Percentiles rank a stretch among this genome's conserved stretches.
Conservation (phyloP, 805 yeast genomes). For the Yarrowia deformans region DNA sequence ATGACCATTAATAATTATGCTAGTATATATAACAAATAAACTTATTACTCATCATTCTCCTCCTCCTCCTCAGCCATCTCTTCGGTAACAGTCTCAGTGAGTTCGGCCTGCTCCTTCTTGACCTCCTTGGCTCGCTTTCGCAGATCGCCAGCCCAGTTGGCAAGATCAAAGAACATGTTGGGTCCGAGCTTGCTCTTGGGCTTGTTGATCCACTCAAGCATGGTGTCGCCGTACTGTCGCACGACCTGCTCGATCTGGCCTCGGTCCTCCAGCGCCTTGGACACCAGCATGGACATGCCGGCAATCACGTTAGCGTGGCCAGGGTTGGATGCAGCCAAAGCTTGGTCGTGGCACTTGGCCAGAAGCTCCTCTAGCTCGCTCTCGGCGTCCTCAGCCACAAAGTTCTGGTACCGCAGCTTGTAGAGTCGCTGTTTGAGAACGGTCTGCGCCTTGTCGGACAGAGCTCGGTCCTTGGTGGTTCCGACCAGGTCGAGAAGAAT, state of each 20-base stretch:
- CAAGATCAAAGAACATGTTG: slow-evolving; percentile 72
- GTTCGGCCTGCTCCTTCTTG: slow-evolving; percentile 13
- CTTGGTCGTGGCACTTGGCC: slow-evolving; percentile 52
- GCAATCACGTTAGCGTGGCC: slow-evolving; percentile 37
- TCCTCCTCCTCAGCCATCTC: slow-evolving; percentile 30
- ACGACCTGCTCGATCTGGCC: slow-evolving; percentile 51
- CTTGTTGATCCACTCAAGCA: slow-evolving; percentile 67
- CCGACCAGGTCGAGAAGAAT: slow-evolving; percentile 66
- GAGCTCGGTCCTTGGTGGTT: slow-evolving; percentile 69
- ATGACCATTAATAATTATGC: not conserved
- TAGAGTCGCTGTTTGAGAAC: slow-evolving; percentile 67
- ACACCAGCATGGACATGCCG: slow-evolving; percentile 60
- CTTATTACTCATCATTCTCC: slow-evolving; percentile 11
- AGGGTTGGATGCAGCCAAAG: slow-evolving; percentile 54
- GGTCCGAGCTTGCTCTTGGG: slow-evolving; percentile 59
- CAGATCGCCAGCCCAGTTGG: slow-evolving; percentile 66
- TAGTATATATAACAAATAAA: not conserved
- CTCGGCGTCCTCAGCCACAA: slow-evolving; percentile 45
- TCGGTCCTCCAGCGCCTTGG: slow-evolving; percentile 57
- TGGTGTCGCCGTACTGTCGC: slow-evolving; percentile 61
- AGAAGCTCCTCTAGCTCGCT: slow-evolving; percentile 39
- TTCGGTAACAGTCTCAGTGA: slow-evolving; percentile 4
- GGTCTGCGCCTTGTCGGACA: slow-evolving; percentile 80
- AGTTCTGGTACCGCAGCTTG: slow-evolving; percentile 54
- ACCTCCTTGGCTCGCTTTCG: slow-evolving; percentile 22